These are phyloP conservation scores for Boeremia exigua DNA, from an alignment of 2,329 filamentous ascomycete genomes.

Conservation along the genomic window DNA sequence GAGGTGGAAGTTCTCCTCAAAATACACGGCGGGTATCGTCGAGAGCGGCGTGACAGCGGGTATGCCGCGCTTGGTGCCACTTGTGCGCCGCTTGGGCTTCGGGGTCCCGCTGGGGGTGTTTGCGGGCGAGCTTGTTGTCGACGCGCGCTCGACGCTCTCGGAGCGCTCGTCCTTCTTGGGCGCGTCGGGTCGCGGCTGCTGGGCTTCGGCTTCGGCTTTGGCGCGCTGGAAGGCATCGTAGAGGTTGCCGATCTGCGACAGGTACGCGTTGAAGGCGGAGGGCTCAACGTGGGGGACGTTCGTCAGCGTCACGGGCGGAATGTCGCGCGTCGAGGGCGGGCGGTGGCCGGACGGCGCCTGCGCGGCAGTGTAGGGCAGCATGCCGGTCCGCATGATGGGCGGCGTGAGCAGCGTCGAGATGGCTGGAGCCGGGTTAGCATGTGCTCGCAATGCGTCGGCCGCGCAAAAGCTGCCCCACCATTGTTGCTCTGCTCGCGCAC, in stretches of 20 bases:
- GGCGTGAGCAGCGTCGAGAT: slow-evolving; percentile 94
- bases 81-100: slow-evolving; percentile 57
- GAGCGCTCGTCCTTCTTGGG: slow-evolving; percentile 57
- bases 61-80: slow-evolving; percentile 63
- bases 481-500: slow-evolving; percentile 82
- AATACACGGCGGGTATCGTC: slow-evolving; percentile 91
- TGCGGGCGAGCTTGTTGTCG: slow-evolving; percentile 44
- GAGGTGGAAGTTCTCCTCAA: slow-evolving; percentile 91
- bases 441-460: not conserved
- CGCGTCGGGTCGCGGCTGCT: slow-evolving; percentile 55
- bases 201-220: slow-evolving; percentile 75
- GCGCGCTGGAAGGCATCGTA: slow-evolving; percentile 89
- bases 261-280: slow-evolving; percentile 81
- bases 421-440: slow-evolving; percentile 57
- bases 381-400: slow-evolving; percentile 85
- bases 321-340: slow-evolving; percentile 84
- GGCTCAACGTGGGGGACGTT: slow-evolving; percentile 84
- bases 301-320: slow-evolving; percentile 88
- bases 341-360: slow-evolving; percentile 75
- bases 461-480: slow-evolving; percentile 52
- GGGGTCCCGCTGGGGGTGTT: slow-evolving; percentile 56
- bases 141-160: slow-evolving; percentile 53
- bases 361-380: slow-evolving; percentile 77
- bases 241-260: slow-evolving; percentile 81
- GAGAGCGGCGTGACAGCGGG: slow-evolving; percentile 85